Evolutionary conservation across 2,329 filamentous ascomycete species (phyloP), one percentile per base, ranked within the genome.

Genomic region (Aspergillus unguis): DNA sequence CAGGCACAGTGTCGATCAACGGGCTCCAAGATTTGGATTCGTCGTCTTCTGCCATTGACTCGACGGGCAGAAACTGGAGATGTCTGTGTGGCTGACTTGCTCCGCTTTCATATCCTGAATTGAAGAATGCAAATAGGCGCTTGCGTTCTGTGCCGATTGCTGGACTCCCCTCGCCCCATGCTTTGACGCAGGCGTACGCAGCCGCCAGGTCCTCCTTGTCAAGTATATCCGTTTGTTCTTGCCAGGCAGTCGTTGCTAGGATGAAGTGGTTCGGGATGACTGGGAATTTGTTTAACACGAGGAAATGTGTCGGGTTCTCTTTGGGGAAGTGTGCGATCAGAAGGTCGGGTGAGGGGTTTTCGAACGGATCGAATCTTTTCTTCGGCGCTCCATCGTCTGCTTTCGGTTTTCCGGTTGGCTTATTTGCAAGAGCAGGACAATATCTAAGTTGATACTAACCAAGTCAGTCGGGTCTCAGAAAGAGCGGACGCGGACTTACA

Each of bases 191-290:
- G 10, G 70, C 65, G 57, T 72, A 71, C 17, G 74, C 67, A 33
- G 69, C 65, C 27, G 66, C 66, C 37, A 78, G 61, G 57, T 78
- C 76, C 1, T 68, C 65, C 51, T 63, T 65, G 28, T 76, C 75
- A 5, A 78, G 60, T 0, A 78, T 53, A 56, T 74, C 68, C 1
- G 72, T 75, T 60, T 78, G 76, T 5, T 67, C 57, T 41, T 72
- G 71, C 64, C 70, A 77, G 6, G 57, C 59, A 38, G 66, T 74
- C 3, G 76, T 78, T n/a, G 75, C 71, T 42, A 78, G 67, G 44
- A 78, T 77, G 59, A 77, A 78, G 57, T 78, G 76, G 49, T 77
- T 71, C 5, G 68, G 66, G 10, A 78, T 78, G 4, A 78, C 72
- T 6, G 76, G 76, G 55, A 69, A 78, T 57, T 78, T 78, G 57